These are phyloP conservation scores for Gentiana macrophylla DNA, from an alignment of 257 asterid species.

Conservation along the genomic window DNA sequence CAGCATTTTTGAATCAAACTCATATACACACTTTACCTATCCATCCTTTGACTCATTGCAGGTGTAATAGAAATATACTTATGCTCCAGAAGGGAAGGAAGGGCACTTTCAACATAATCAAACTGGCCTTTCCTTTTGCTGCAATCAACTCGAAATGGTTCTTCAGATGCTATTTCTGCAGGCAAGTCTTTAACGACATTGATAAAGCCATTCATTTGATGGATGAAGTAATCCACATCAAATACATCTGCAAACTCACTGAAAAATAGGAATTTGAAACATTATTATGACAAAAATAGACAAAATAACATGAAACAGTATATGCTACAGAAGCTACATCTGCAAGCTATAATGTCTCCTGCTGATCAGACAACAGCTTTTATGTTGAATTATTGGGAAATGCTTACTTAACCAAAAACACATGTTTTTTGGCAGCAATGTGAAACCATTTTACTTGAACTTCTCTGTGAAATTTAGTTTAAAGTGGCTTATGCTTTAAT, in stretches of 20 bases:
- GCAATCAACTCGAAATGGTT: constrained; percentile 86
- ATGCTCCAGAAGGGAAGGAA: constrained; percentile 79
- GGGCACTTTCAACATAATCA: constrained; percentile 78
- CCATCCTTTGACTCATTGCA: constrained; percentile 96
- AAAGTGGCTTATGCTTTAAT: too few species aligned
- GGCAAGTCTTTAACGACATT: constrained; percentile 83
- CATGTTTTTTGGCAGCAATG: too few species aligned
- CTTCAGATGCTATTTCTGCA: constrained; percentile 67
- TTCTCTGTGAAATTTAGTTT: too few species aligned
- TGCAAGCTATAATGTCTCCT: too few species aligned
- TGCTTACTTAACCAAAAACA: too few species aligned
- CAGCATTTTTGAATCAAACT: too few species aligned
- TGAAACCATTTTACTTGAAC: too few species aligned
- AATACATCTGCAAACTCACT: constrained; percentile 87
- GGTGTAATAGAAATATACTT: constrained; percentile 80
- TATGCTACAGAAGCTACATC: too few species aligned
- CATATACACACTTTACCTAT: constrained; percentile 41
- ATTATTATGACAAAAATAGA: background rate
- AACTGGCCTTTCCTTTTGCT: constrained; percentile 91
- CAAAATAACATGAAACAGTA: too few species aligned
- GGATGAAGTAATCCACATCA: constrained; percentile 84
- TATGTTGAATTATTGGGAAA: too few species aligned
- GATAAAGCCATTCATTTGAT: constrained; percentile 65
- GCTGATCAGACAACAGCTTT: too few species aligned
- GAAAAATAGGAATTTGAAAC: constrained; percentile 15